Evolutionary conservation across 495 filamentous ascomycete species (phyloP), one percentile per base, ranked within the genome.

Genomic region (Friedmanniomyces simplex): DNA sequence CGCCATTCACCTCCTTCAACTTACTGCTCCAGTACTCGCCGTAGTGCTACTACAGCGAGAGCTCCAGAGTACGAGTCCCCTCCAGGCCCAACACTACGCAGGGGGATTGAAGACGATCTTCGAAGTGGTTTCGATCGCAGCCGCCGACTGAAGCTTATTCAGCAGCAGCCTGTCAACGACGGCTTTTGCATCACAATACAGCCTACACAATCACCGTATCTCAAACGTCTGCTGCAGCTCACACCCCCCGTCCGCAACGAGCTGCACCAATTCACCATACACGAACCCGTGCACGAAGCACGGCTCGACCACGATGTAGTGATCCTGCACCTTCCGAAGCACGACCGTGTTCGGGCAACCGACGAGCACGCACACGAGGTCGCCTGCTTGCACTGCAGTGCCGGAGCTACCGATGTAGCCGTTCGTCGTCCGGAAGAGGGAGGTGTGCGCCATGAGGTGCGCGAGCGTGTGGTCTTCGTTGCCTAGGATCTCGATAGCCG

Each of bases 181-280:
- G n/a, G n/a, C n/a, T n/a, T n/a, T n/a, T n/a, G n/a, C n/a, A 52
- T 69, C 34, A 68, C 77, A 54, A 77, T 75, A 1, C 67, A 67
- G 53, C 16, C 8, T 37, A 8, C 34, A 37, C 8, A 8, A 37
- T 37, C 34, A 37, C 8, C 16, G 34, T 37, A 37, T 37, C 34
- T 37, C 34, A 37, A 37, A 37, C 8, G 34, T 37, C 34, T 37
- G 34, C 34, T 37, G 34, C 34, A 16, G 34, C 16, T 16, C 34
- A 37, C 34, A 37, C 8, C 8, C 34, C 34, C 34, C 34, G 16
- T 37, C 34, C 16, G 8, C 16, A 16, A 37, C 16, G 34, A 37
- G 34, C 34, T 37, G 34, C 34, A 37, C 16, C 34, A 37, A 8
- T 37, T 37, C 34, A 16, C 34, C 34, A 16, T 37, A 37, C 34